Conservation (phyloP, 768 basidiomycete genomes). For the Amanita fuliginea region DNA sequence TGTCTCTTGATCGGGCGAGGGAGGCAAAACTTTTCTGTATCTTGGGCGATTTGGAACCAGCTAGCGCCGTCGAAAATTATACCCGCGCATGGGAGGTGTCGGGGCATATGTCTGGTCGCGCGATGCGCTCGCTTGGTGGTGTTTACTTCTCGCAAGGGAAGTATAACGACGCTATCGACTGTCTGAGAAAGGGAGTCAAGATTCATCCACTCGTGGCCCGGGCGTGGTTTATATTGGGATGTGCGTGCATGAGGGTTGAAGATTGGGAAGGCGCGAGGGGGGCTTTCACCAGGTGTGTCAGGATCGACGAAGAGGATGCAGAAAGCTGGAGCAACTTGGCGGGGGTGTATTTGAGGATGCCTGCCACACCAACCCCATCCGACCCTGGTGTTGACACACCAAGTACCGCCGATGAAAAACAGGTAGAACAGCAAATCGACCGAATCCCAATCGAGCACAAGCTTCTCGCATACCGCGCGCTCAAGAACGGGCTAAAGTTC, state of each 20-base stretch:
- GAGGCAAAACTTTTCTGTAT: slow-evolving; percentile 94
- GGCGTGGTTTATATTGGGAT: slow-evolving; percentile 96
- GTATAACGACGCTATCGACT: slow-evolving; percentile 51
- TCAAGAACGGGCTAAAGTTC: slow-evolving; percentile 79
- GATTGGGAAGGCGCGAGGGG: slow-evolving; percentile 77
- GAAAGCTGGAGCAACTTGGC: slow-evolving; percentile 99
- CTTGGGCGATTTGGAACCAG: slow-evolving; percentile 82
- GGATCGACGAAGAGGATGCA: slow-evolving; percentile 90
- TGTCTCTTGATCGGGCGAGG: slow-evolving; percentile 48
- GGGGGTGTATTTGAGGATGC: slow-evolving; percentile 80
- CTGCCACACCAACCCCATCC: slow-evolving; percentile 18
- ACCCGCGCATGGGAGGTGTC: slow-evolving; percentile 79
- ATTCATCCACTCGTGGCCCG: slow-evolving; percentile 86
- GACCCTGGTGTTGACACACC: slow-evolving; percentile 7
- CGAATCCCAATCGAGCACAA: slow-evolving; percentile 62
- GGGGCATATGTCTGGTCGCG: slow-evolving; percentile 68
- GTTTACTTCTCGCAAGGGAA: slow-evolving; percentile 62
- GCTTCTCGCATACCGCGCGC: slow-evolving; percentile 82
- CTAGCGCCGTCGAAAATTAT: slow-evolving; percentile 64
- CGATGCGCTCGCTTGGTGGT: slow-evolving; percentile 87
- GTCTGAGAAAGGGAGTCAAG: slow-evolving; percentile 61
- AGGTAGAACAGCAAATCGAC: slow-evolving; percentile 14
- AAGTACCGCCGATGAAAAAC: slow-evolving; percentile 23
- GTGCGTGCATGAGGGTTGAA: slow-evolving; percentile 73
- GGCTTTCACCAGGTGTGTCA: slow-evolving; percentile 78